Base-by-base conservation (phyloP, 805 yeast species). In the Metschnikowia hibisci region DNA sequence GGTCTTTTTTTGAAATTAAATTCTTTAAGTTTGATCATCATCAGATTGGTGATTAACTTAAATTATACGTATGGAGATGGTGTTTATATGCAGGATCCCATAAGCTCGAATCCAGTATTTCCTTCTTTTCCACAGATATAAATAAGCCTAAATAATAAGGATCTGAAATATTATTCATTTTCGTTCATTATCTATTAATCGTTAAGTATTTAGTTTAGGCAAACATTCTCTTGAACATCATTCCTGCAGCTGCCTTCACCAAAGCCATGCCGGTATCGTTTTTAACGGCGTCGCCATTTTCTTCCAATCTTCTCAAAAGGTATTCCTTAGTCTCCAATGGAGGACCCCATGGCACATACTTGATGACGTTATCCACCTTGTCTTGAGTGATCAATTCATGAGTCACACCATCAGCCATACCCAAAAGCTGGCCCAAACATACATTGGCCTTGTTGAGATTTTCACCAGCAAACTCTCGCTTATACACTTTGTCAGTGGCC, bases 261-360 rank as follows among this genome's bases (percentile, higher is more conserved):
- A 86, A 73, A 38, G 84, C 84, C 72, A 80, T 76, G n/a, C 95
- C 93, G 51, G 82, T 83, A 63, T 85, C 93, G 43, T 75, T 74
- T 70, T 91, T 82, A 6, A 87, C 95, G 8, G 96, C 95, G 64
- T 90, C 96, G 18, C 96, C 96, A 60, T 90, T 90, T 69, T 90
- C 98, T 69, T 90, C 96, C 49, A 90, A 72, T 68, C 98, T 80
- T 72, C 98, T 82, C 49, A 82, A 71, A 48, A 90, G 68, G 61
- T 90, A 90, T 54, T 87, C 96, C 69, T 87, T 88, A 45, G 96
- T 89, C 67, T 91, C 97, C 53, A 80, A 67, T 43, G 96, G 95
- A 27, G 97, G 97, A 8, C 97, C 97, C 97, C 97, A 90, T 13
- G 97, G 95, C 49, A 90, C 96, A 61, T 91, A 90, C 68, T 91